These are phyloP conservation scores for Bryum argenteum DNA, from an alignment of 225 moss, liverwort and hornwort genomes.

Conservation along the genomic window DNA sequence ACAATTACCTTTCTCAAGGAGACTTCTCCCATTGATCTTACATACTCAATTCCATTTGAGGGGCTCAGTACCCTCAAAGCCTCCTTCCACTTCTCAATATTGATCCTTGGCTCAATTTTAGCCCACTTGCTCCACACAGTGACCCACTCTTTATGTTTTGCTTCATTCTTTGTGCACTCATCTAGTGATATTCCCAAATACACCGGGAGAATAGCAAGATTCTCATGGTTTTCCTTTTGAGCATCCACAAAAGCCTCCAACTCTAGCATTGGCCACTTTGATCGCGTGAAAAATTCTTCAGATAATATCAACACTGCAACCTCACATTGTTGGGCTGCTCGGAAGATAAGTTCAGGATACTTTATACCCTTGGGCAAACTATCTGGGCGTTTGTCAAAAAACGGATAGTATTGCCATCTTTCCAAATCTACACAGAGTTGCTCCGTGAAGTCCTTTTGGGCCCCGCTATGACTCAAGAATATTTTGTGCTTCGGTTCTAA, in stretches of 20 bases:
- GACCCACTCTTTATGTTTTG: no score
- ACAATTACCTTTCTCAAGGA: conserved; percentile 10
- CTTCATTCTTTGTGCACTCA: no score
- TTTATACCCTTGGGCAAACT: neutral
- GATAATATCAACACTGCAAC: neutral
- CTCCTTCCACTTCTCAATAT: conserved; percentile 16
- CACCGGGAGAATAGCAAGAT: no score
- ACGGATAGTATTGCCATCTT: neutral
- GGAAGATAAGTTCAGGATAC: conserved; percentile 24
- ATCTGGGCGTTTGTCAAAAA: conserved; percentile 15
- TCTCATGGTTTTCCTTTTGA: no score
- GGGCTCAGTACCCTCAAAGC: conserved; percentile 8
- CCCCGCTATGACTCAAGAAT: no score
- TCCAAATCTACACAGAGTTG: no score
- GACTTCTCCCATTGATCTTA: neutral
- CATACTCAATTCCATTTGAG: neutral
- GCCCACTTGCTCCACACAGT: no score
- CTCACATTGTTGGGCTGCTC: conserved; percentile 6
- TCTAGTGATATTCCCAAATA: no score
- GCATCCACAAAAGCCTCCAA: no score
- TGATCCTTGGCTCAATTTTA: no score
- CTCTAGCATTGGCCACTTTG: conserved; percentile 30
- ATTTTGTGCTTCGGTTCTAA: no score
- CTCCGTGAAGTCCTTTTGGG: no score
- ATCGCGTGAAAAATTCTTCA: neutral